Evolutionary conservation across 192 early-diverging fungal species (phyloP), one percentile per base, ranked within the genome.

Genomic region (Coemansia sp.): DNA sequence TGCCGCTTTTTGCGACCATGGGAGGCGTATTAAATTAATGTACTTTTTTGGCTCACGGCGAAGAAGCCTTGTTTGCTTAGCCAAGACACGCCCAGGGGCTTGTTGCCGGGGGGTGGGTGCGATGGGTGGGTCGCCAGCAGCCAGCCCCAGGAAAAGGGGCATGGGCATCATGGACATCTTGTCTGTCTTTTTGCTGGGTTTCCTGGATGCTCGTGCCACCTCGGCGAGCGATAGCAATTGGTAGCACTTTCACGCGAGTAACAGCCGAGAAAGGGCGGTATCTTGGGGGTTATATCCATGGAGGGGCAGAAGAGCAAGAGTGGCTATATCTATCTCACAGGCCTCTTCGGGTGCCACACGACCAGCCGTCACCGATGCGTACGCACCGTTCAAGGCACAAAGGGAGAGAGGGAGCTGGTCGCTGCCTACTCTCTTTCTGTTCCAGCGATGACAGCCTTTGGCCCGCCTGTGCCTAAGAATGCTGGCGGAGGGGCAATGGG

Each of bases 11-110:
- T 57, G 55, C 55, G 55, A 36, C 55, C 55, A 34, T 34, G 55
- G 55, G 55, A 35, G 55, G 55, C 55, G 55, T 57, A 57, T 34
- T 57, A 57, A 57, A 57, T 57, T 57, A 57, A 57, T 28, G 55
- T 57, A 57, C 55, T 57, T 57, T 31, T 57, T 57, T 57, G 26
- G 55, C 33, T 57, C 33, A 35, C 16, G 26, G 31, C 16, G n/a
- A 34, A 24, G 33, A n/a, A 7, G 33, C 31, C 55, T 57, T 57
- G 55, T 35, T 35, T 57, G 55, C 24, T 24, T 57, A 18, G 26
- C 55, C 55, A 35, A 51, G 50, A 46, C 43, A 11, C 51, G 51
- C 51, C 51, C 10, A 53, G 26, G 51, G 51, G 55, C 33, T 35
- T 16, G 55, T 31, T 57, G 33, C 55, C 55, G 7, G 55, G 55